Evolutionary conservation across 805 yeast genomes (phyloP).

Genomic region (Starmerella davenportii): DNA sequence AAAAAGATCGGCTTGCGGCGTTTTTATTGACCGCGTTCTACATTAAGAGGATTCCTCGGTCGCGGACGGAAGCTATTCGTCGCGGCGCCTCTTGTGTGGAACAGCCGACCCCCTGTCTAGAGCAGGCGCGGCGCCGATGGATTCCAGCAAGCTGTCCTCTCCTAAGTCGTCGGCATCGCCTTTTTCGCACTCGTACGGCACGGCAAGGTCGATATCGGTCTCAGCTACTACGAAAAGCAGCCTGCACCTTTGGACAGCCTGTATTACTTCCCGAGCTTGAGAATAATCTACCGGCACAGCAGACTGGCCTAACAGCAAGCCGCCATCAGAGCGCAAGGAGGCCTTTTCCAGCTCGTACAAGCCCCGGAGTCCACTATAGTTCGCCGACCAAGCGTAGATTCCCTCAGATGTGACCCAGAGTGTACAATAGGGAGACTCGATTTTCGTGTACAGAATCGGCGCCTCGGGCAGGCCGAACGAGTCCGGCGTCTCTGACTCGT

Average conservation of each 20-base stretch:
- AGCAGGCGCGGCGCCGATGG: background rate
- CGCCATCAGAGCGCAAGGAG: background rate
- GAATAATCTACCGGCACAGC: too few species aligned
- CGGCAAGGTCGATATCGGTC: slow-evolving; percentile 9
- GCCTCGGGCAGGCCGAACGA: slow-evolving; percentile 21
- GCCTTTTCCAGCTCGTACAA: slow-evolving; percentile 2
- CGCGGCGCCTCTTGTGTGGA: background rate
- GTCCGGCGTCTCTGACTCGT: slow-evolving; percentile 22
- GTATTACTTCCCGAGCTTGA: background rate
- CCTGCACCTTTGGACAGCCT: slow-evolving; percentile 5
- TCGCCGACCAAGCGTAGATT: slow-evolving; percentile 17
- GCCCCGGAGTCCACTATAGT: background rate
- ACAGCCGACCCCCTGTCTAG: background rate
- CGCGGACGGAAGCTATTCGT: too few species aligned
- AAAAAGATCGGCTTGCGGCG: too few species aligned
- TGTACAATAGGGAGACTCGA: slow-evolving; percentile 1
- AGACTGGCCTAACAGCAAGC: background rate
- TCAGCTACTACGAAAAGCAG: background rate
- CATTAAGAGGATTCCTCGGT: too few species aligned
- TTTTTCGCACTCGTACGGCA: slow-evolving; percentile 10
- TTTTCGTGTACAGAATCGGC: slow-evolving; percentile 18
- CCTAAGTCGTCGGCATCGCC: slow-evolving; percentile 14
- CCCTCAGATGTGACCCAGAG: slow-evolving; percentile 18
- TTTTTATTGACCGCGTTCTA: too few species aligned
- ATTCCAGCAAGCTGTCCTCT: background rate